A percentile compares a stretch with the other conserved stretches of the same genome.
Conservation (phyloP, 2,329 filamentous ascomycete genomes). For the Cercospora janseana region DNA sequence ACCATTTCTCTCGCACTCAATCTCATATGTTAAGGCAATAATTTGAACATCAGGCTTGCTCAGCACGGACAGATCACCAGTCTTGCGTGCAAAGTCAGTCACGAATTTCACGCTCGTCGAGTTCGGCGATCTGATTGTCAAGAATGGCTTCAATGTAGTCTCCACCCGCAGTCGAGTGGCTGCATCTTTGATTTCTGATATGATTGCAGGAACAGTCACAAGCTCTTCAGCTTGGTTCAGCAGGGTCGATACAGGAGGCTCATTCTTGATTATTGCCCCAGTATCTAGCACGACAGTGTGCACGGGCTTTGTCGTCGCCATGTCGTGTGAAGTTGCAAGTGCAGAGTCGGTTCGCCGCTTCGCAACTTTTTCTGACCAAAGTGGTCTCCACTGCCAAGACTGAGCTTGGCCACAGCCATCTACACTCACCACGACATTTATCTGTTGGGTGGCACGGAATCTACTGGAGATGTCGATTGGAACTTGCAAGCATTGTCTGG, state of each 20-base stretch:
- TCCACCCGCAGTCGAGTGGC: conserved; percentile 78
- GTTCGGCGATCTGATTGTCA: conserved; percentile 71
- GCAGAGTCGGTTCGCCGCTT: conserved; percentile 2
- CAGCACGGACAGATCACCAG: conserved; percentile 83
- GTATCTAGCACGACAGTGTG: conserved; percentile 86
- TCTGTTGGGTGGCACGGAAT: no score
- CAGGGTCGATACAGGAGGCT: conserved; percentile 79
- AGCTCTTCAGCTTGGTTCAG: conserved; percentile 72
- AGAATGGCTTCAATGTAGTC: conserved; percentile 79
- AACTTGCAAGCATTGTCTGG: no score
- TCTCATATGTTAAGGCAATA: conserved; percentile 84
- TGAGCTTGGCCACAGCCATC: no score
- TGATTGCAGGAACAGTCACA: conserved; percentile 79
- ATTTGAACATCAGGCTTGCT: conserved; percentile 88
- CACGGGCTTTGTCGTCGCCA: conserved; percentile 60
- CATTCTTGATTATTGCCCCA: conserved; percentile 90
- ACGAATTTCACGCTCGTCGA: conserved; percentile 77
- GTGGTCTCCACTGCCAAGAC: no score
- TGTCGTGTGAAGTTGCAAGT: conserved; percentile 19
- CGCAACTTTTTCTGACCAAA: conserved; percentile 2
- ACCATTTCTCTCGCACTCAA: conserved; percentile 89
- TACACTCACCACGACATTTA: no score
- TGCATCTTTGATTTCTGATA: conserved; percentile 83
- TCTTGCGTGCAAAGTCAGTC: conserved; percentile 80
- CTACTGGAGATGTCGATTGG: no score